Conservation (phyloP, 345 rosid species). For the Alliaria petiolata region DNA sequence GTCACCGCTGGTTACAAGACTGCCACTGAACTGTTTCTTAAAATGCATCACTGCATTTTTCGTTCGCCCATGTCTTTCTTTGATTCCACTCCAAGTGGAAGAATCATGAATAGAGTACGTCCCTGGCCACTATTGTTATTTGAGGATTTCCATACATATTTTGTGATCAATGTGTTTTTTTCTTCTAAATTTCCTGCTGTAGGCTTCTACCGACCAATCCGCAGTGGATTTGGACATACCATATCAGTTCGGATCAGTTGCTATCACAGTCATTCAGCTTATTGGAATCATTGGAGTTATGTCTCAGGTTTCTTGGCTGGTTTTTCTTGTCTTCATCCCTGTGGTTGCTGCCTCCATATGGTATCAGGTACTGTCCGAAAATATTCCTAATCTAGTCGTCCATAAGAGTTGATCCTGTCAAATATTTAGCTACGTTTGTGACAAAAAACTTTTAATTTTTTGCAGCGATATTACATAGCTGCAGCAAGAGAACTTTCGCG, state of each 20-base stretch:
- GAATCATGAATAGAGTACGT: constrained; percentile 65
- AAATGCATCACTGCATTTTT: constrained; percentile 63
- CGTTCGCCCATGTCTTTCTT: constrained; percentile 80
- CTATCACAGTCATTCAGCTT: constrained; percentile 55
- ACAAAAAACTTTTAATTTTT: constrained; percentile 3
- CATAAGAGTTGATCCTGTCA: constrained; percentile 1
- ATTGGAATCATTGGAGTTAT: constrained; percentile 65
- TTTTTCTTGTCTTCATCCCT: constrained; percentile 70
- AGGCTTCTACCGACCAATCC: constrained; percentile 90
- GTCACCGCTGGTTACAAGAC: constrained; percentile 61
- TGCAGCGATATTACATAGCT: constrained; percentile 69
- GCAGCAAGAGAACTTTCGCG: constrained; percentile 72
- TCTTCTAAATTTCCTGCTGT: neutral
- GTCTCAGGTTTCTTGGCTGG: constrained; percentile 84
- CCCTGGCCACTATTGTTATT: neutral
- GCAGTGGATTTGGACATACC: constrained; percentile 55
- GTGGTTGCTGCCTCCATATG: constrained; percentile 55
- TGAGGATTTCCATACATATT: neutral
- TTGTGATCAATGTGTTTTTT: neutral
- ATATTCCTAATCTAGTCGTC: neutral
- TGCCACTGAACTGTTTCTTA: constrained; percentile 61
- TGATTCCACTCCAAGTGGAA: constrained; percentile 82
- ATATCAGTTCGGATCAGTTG: constrained; percentile 38
- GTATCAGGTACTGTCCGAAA: constrained; percentile 62
- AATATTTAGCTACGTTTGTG: neutral